Base-by-base conservation (phyloP, 305 asterid genomes). In the Rubia balearica region DNA sequence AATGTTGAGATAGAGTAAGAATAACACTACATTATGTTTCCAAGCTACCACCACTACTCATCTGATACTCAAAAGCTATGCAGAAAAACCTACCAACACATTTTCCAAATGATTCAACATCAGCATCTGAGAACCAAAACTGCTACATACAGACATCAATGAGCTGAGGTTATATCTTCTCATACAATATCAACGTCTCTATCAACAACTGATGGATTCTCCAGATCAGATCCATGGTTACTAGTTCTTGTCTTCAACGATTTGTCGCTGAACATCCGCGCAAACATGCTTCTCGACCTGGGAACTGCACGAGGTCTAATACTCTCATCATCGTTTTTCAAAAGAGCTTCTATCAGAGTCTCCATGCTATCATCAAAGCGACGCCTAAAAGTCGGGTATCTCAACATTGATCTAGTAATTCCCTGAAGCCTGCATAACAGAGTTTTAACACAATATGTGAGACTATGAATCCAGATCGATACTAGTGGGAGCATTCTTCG, bases 371-470 rank as follows among this genome's bases (percentile, higher is more conserved):
- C 65, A 48, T 89, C 99, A 83, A 89, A 89, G 8, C 97, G 95
- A 8, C 99, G 91, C 79, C 87, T 88, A 67, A 78, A 87, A 8
- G 99, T 88, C 22, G 97, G 97, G 78, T 81, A 91, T 76, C 97
- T 87, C 30, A 96, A 84, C 80, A 94, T 84, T 3, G 96, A 88
- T 81, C 86, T 89, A 1, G 96, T 94, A 77, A 94, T 94, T 74
- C 98, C 98, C 74, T 81, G 86, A 71, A 94, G 89, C 57, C 98
- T 94, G 43, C 30, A 73, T 53, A 48, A 53, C 57, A 61, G 60
- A 33, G 71, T 53, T 68, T 42, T 71, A 55, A 46, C 22, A 66
- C 51, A 59, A n/a, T 33, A 0, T 42, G 72, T 75, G 71, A 81
- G 71, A 59, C 45, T 43, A 3, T 12, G 16, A 30, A 40, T 27